Percentiles rank a stretch among this genome's conserved stretches.
Conservation (phyloP, 345 rosid genomes). For the Rhodamnia argentea region DNA sequence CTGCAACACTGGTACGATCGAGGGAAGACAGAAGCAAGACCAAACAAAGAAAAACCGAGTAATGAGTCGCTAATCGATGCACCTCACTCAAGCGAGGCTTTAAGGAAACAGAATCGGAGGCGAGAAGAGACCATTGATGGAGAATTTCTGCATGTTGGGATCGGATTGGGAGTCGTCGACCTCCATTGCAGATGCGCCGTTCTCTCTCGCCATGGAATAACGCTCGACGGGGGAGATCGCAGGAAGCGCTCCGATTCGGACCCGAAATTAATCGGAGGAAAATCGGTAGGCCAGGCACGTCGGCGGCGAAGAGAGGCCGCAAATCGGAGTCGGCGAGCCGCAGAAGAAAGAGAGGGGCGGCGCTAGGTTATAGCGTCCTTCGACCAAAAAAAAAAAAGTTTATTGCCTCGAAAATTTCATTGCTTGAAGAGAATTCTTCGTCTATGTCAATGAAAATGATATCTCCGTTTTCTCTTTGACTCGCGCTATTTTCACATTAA, state of each 20-base stretch:
- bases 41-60: not conserved
- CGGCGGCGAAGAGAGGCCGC: too few species aligned
- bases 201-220: not conserved
- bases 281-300: too few species aligned
- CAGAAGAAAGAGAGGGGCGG: too few species aligned
- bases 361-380: too few species aligned
- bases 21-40: not conserved
- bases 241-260: not conserved
- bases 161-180: conserved; percentile 57
- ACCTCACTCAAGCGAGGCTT: not conserved
- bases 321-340: too few species aligned
- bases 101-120: not conserved
- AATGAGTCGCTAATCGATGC: too few species aligned
- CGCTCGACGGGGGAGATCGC: not conserved
- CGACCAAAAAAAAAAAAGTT: too few species aligned
- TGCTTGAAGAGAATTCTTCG: too few species aligned
- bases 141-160: conserved; percentile 58
- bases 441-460: too few species aligned
- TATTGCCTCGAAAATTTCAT: too few species aligned
- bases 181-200: conserved; percentile 44
- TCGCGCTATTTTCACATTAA: too few species aligned
- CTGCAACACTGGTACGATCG: conserved; percentile 53
- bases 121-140: conserved; percentile 53
- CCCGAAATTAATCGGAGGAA: not conserved
- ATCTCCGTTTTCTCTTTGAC: too few species aligned